Evolutionary conservation across 768 basidiomycete species (phyloP).

Genomic region (Lactarius deliciosus): DNA sequence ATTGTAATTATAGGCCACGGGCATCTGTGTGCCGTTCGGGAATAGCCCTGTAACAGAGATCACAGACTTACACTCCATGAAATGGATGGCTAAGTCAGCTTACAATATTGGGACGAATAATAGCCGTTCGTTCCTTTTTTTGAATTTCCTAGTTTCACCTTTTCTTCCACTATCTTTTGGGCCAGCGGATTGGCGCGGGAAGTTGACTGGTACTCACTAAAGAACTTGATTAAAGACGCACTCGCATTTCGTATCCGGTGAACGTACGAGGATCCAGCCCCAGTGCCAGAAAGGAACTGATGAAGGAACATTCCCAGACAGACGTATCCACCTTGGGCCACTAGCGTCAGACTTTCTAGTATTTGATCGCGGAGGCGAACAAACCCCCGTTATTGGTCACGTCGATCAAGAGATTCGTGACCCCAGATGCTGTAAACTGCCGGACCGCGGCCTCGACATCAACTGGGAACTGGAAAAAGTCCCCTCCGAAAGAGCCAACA

Average conservation of each 20-base stretch:
- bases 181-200: slow-evolving; percentile 56
- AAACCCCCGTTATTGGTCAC: slow-evolving; percentile 61
- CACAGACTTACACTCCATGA: not conserved
- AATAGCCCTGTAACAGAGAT: slow-evolving; percentile 32
- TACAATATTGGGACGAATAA: slow-evolving; percentile 56
- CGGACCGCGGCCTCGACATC: slow-evolving; percentile 48
- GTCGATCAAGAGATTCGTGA: slow-evolving; percentile 55
- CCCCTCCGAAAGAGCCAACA: slow-evolving; percentile 54
- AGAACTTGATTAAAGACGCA: not conserved
- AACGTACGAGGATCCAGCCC: slow-evolving; percentile 52
- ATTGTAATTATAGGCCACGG: slow-evolving; percentile 35
- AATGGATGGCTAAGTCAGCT: slow-evolving; percentile 22
- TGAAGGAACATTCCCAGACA: slow-evolving; percentile 65
- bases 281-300: slow-evolving; percentile 51
- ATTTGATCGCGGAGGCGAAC: slow-evolving; percentile 21
- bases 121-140: slow-evolving; percentile 34
- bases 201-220: slow-evolving; percentile 57
- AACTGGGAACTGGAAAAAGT: slow-evolving; percentile 52
- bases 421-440: slow-evolving; percentile 48
- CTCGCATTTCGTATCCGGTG: not conserved
- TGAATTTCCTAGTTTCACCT: slow-evolving; percentile 45
- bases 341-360: not conserved
- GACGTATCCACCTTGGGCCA: slow-evolving; percentile 49
- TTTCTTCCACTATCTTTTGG: slow-evolving; percentile 53
- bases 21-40: slow-evolving; percentile 36